Base-by-base conservation (phyloP, 805 yeast genomes). In the Candida vartiovaarae region DNA sequence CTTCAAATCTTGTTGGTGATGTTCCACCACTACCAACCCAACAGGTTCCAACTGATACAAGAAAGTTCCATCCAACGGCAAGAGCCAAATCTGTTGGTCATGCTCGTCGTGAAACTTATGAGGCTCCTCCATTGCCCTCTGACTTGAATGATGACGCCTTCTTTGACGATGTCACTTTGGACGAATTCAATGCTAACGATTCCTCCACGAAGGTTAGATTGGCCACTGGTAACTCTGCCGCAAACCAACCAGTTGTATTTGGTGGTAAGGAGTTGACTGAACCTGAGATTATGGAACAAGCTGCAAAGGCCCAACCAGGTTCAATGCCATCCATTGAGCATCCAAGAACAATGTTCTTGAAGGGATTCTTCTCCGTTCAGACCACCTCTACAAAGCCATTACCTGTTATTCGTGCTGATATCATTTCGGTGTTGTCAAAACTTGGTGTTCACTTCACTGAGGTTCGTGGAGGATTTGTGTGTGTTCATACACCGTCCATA, bases 361-460 rank as follows among this genome's bases (percentile, higher is more conserved):
- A 89, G 60, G 97, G 97, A 1, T 90, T 91, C 59, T 90, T 90
- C 65, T 82, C 91, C 47, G 97, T 90, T 39, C 96, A 90, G 65
- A 86, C 95, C 1, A 90, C 98, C 0, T 88, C 96, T 2, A 86
- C 96, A 4, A 88, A 88, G 56, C 93, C 96, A 20, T 71, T 91
- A 44, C 90, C 95, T 9, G 84, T 86, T 49, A 89, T 90, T 45
- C 76, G 97, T 43, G 80, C 84, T 57, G 90, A 85, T 59, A 80
- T 90, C 34, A 84, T 90, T 28, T 74, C 79, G 23, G 91, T 84
- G 1, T 72, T 90, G 59, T 80, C 79, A 20, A 78, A 78, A 49
- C 70, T 87, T 58, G 88, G 87, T 27, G 93, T 91, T 39, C 78
- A 80, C 46, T 90, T 75, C 61, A 84, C 82, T 49, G 98, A 90